phyloP scores from a whole-genome alignment of 768 basidiomycete genomes.

The Hydnomerulius pinastri region DNA sequence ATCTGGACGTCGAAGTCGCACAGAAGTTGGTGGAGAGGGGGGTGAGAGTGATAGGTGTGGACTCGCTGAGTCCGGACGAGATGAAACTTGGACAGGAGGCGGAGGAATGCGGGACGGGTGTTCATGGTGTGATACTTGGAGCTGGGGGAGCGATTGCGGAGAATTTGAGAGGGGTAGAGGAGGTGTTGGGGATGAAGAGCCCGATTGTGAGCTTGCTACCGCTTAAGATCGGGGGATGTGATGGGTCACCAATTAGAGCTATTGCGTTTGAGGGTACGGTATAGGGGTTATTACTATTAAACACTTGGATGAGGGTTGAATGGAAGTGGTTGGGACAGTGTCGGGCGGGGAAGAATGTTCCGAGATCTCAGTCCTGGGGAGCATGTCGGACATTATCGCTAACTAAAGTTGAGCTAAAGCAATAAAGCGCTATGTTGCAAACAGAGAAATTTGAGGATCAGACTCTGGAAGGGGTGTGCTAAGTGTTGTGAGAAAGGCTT shows the following conservation, averaged over 20 bases:
- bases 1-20: conserved; percentile 53
- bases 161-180: conserved; percentile 60
- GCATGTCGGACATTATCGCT: no score
- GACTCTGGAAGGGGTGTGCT: no score
- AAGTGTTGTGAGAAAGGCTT: no score
- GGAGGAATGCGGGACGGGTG: conserved; percentile 34
- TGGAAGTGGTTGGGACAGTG: no score
- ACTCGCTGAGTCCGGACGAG: conserved; percentile 68
- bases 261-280: conserved; percentile 39
- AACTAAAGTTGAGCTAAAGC: background rate
- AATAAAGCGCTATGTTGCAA: no score
- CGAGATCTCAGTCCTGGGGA: background rate
- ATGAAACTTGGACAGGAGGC: conserved; percentile 10
- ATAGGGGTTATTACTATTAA: conserved; percentile 8
- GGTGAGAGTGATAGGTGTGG: conserved; percentile 57
- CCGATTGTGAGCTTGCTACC: conserved; percentile 58
- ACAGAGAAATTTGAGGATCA: no score
- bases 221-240: conserved; percentile 54
- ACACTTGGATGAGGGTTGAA: no score
- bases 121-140: conserved; percentile 61
- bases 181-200: conserved; percentile 32
- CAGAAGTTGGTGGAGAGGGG: conserved; percentile 49
- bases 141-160: conserved; percentile 68
- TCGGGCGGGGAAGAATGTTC: conserved; percentile 4
- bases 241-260: conserved; percentile 70